Evolutionary conservation across 768 basidiomycete species (phyloP), one percentile per base, ranked within the genome.

Genomic region (Leccinum barrowsii): DNA sequence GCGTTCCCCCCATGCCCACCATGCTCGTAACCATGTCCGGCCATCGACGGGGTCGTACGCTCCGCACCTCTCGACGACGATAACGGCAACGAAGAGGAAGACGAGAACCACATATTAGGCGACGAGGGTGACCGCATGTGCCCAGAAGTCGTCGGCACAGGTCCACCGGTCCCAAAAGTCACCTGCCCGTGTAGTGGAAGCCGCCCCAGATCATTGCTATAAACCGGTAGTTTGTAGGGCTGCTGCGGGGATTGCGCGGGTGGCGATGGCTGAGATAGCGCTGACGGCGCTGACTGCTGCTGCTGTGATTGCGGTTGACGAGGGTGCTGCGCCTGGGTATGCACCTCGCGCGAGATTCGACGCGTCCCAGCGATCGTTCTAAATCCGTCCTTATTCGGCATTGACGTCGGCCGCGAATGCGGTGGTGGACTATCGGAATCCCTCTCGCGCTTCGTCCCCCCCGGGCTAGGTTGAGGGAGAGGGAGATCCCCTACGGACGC

Each of bases 401-500:
- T 17, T 2, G 66, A 58, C 19, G 46, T 2, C 1, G 63, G 15
- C 1, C 56, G 58, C 15, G 54, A 26, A 34, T 62, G 15, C 10
- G 65, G 55, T 0, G 62, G 50, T 3, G 83, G 78, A 60, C 77
- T 80, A 55, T 86, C 85, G 1, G 81, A 74, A 56, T 83, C 84
- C 40, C 87, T 76, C 50, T 85, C 85, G 17, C 89, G 85, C 59
- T 90, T 90, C 61, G 81, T 78, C 15, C 70, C 77, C 4, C 79
- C 73, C 0, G 72, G 83, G 53, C 80, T 83, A 0, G 78, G 66
- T 51, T 80, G 77, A 2, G 88, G 88, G 5, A 89, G 76, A 0
- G 87, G 88, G 0, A 90, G 76, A 22, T 89, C 86, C 2, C 88
- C 87, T 4, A 85, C 86, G 0, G 80, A 85, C 4, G 88, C 86